Conservation (phyloP, 257 asterid species). For the Solanum phureja region DNA sequence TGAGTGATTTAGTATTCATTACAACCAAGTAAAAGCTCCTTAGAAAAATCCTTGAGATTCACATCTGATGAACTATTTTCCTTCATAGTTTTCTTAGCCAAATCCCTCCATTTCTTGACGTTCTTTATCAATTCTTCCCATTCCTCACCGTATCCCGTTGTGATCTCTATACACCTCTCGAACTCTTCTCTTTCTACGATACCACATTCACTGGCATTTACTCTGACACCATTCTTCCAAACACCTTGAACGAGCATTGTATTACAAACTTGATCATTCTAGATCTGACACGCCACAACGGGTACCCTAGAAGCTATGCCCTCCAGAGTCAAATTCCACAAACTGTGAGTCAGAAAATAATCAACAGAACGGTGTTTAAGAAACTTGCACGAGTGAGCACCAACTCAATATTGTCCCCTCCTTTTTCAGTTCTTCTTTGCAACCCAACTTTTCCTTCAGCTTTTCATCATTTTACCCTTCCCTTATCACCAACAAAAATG, state of each 20-base stretch:
- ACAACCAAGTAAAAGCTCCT: neutral
- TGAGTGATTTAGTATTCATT: neutral
- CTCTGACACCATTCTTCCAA: conserved; percentile 34
- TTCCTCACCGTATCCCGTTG: conserved; percentile 9
- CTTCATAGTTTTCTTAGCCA: conserved; percentile 20
- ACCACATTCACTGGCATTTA: neutral
- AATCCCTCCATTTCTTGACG: conserved; percentile 27
- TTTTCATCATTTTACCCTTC: neutral
- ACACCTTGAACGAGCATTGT: conserved; percentile 35
- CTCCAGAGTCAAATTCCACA: conserved; percentile 44
- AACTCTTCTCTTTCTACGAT: conserved; percentile 16
- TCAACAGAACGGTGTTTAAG: conserved; percentile 9
- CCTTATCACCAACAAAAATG: no score
- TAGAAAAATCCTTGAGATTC: conserved; percentile 19
- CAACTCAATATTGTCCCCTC: conserved; percentile 7
- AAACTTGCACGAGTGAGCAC: conserved; percentile 16
- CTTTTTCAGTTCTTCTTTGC: conserved; percentile 4
- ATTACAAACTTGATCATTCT: conserved; percentile 37
- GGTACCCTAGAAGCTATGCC: conserved; percentile 16
- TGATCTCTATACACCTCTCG: conserved; percentile 18
- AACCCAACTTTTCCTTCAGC: neutral
- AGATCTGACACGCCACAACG: neutral
- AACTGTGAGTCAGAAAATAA: conserved; percentile 14
- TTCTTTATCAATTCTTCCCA: conserved; percentile 15
- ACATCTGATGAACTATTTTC: conserved; percentile 20